Percentiles rank a stretch among this genome's conserved stretches.
phyloP scores from a whole-genome alignment of 192 early-diverging fungal genomes.

The Podochytrium sp. region DNA sequence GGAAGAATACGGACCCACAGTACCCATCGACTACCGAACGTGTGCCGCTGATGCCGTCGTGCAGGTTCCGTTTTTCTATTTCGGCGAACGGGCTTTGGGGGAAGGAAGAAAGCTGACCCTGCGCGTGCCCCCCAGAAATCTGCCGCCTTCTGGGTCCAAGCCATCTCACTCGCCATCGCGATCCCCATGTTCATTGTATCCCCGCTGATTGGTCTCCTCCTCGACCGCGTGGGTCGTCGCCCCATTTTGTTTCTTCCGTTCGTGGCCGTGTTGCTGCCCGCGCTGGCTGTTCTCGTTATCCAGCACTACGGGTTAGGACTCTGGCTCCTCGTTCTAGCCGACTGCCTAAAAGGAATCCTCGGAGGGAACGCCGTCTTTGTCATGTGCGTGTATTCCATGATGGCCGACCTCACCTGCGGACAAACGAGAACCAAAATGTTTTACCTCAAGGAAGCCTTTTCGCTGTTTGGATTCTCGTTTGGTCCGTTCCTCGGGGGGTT shows the following conservation, averaged over 20 bases:
- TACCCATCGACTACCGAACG: neutral
- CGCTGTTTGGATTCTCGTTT: conserved; percentile 41
- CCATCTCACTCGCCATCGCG: conserved; percentile 32
- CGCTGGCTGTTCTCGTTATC: conserved; percentile 3
- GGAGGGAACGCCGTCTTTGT: conserved; percentile 41
- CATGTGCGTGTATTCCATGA: conserved; percentile 36
- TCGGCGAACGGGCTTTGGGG: neutral
- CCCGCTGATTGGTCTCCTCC: conserved; percentile 40
- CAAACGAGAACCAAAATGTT: conserved; percentile 36
- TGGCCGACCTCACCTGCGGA: conserved; percentile 41
- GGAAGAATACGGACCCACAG: neutral
- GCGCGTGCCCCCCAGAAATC: too few relatives aligned
- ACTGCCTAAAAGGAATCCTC: conserved; percentile 42
- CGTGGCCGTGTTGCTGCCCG: conserved; percentile 16
- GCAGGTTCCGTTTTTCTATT: neutral
- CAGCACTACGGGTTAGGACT: neutral
- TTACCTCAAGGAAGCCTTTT: conserved; percentile 40
- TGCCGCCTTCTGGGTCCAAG: conserved; percentile 44
- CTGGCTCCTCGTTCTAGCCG: conserved; percentile 20
- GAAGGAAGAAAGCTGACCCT: neutral
- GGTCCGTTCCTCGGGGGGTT: conserved; percentile 50
- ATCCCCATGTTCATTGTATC: conserved; percentile 42
- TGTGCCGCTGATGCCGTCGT: neutral
- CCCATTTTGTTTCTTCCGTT: conserved; percentile 34
- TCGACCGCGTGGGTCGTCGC: conserved; percentile 44